A percentile compares a stretch with the other conserved stretches of the same genome.
Conservation (phyloP, 768 basidiomycete species). For the Pisolithus orientalis region DNA sequence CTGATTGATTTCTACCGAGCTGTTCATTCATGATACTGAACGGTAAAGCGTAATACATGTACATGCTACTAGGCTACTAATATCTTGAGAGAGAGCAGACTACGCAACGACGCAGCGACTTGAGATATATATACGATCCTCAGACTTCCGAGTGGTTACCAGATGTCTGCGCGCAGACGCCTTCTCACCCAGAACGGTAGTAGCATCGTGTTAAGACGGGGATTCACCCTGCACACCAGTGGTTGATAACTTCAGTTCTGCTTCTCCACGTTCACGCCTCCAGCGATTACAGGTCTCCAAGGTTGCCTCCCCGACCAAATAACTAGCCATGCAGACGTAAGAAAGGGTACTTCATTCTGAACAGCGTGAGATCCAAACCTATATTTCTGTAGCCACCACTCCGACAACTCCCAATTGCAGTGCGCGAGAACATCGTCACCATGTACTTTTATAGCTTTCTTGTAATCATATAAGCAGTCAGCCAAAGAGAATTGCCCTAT, state of each 20-base stretch:
- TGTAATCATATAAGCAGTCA: constrained; percentile 73
- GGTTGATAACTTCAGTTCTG: constrained; percentile 56
- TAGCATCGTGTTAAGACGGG: constrained; percentile 13
- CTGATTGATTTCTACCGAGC: no score
- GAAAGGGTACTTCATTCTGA: background rate
- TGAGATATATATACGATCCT: background rate
- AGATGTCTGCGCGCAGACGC: background rate
- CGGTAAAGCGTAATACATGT: background rate
- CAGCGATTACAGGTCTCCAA: constrained; percentile 77
- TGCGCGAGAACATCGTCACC: constrained; percentile 91
- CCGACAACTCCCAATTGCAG: constrained; percentile 83
- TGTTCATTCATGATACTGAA: background rate
- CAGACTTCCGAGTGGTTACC: background rate
- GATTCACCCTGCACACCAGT: constrained; percentile 35
- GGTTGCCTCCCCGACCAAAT: constrained; percentile 69
- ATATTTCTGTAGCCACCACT: constrained; percentile 78
- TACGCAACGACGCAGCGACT: background rate
- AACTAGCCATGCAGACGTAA: constrained; percentile 37
- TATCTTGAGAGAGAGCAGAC: no score
- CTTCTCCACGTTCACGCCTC: constrained; percentile 77
- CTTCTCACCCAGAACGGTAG: background rate
- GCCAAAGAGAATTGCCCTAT: constrained; percentile 73
- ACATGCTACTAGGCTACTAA: background rate
- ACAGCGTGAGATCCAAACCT: constrained; percentile 38
- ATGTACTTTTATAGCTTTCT: constrained; percentile 65